Evolutionary conservation across 73 alveolate genomes (phyloP).

Genomic region (Symbiodinium pilosum): DNA sequence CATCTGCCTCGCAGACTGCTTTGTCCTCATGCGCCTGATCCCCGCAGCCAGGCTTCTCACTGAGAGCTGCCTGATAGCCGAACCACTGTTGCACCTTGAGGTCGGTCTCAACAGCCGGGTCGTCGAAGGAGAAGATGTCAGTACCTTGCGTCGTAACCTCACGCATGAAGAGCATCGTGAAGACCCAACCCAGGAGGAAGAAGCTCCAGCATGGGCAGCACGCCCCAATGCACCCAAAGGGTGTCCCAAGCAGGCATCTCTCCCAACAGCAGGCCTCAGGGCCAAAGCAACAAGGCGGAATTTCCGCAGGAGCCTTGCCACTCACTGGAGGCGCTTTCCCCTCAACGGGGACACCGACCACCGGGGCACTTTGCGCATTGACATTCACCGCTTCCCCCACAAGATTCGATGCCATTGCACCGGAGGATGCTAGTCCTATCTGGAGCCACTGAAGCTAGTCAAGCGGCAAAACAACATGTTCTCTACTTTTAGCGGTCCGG

Average conservation of each 20-base stretch:
- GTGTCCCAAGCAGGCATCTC: conserved; percentile 48
- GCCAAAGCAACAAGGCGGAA: neutral
- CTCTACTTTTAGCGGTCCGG: no score
- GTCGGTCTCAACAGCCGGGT: conserved; percentile 42
- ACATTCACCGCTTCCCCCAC: conserved; percentile 39
- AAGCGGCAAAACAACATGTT: no score
- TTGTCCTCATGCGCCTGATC: conserved; percentile 12
- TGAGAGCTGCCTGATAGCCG: conserved; percentile 54
- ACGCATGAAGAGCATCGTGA: conserved; percentile 33
- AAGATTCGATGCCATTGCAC: neutral
- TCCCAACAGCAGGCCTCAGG: conserved; percentile 71
- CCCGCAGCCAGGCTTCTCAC: conserved; percentile 47
- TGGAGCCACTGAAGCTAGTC: no score
- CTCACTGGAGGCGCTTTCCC: neutral
- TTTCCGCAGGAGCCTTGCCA: neutral
- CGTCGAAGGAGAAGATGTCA: conserved; percentile 73
- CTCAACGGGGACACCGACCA: neutral
- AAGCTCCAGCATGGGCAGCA: conserved; percentile 88
- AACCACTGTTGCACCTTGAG: conserved; percentile 17
- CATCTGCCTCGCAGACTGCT: conserved; percentile 5
- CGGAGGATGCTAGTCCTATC: neutral
- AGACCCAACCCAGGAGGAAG: conserved; percentile 76
- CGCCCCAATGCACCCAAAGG: conserved; percentile 36
- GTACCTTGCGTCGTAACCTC: conserved; percentile 38
- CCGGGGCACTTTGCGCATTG: neutral